Percentiles rank a stretch among this genome's conserved stretches.
These are phyloP conservation scores for Bruguiera hainesii DNA, from an alignment of 441 rosid genomes.

Conservation along the genomic window DNA sequence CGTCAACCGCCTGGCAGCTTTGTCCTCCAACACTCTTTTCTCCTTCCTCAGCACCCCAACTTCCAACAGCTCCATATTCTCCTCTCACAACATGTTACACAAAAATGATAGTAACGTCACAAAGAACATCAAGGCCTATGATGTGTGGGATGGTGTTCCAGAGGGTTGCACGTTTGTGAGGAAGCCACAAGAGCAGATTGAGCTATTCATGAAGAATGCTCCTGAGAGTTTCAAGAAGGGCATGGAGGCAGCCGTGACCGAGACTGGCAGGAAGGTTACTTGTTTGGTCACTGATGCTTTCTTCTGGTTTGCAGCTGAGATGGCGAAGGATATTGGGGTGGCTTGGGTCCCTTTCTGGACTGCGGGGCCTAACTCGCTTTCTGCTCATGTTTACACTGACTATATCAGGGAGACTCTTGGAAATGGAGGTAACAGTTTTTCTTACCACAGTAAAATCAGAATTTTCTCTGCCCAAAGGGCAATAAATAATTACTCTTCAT, in stretches of 20 bases:
- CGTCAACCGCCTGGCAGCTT: constrained; percentile 26
- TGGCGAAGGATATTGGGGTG: constrained; percentile 36
- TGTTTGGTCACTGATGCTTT: constrained; percentile 57
- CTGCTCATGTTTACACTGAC: constrained; percentile 36
- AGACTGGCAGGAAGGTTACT: constrained; percentile 38
- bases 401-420: constrained; percentile 19
- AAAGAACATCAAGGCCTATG: constrained; percentile 31
- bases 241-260: constrained; percentile 40
- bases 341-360: constrained; percentile 46
- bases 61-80: constrained; percentile 32
- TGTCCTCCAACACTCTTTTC: constrained; percentile 28
- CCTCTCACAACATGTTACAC: not conserved
- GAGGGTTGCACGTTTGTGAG: constrained; percentile 40
- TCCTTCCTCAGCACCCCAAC: constrained; percentile 41
- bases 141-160: constrained; percentile 43
- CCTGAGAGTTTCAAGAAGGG: constrained; percentile 33
- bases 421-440: constrained; percentile 18
- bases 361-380: constrained; percentile 34
- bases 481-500: too few relatives aligned
- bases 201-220: constrained; percentile 53
- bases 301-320: constrained; percentile 38
- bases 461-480: too few relatives aligned
- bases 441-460: not conserved
- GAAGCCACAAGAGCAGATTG: constrained; percentile 45
- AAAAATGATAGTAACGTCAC: not conserved